Evolutionary conservation across 345 rosid species (phyloP).

Genomic region (rapeseed (Brassica napus)): DNA sequence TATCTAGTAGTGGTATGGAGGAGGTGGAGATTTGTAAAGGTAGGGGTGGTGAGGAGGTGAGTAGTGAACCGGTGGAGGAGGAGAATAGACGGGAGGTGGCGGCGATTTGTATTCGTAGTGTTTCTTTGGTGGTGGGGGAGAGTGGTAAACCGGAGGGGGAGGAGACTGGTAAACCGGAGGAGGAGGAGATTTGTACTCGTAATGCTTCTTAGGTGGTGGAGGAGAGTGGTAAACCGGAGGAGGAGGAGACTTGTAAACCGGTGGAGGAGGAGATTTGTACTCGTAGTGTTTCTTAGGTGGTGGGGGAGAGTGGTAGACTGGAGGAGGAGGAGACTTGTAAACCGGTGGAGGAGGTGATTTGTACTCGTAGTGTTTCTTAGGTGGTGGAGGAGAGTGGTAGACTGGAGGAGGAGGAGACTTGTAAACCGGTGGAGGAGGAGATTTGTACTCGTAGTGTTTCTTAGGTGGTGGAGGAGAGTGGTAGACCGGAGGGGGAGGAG

Average conservation of each 20-base stretch:
- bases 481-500: neutral
- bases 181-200: neutral
- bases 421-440: neutral
- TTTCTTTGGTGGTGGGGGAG: neutral
- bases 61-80: conserved; percentile 14
- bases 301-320: neutral
- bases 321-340: neutral
- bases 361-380: neutral
- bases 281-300: neutral
- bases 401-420: neutral
- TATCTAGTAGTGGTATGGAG: neutral
- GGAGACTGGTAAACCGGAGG: neutral
- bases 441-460: neutral
- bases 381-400: neutral
- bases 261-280: neutral
- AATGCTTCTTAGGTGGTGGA: neutral
- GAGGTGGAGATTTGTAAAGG: conserved; percentile 21
- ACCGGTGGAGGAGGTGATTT: neutral
- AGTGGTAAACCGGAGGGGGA: neutral
- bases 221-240: neutral
- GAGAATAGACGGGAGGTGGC: conserved; percentile 4
- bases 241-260: neutral
- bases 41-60: conserved; percentile 16
- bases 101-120: neutral
- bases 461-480: neutral